Evolutionary conservation across 2,329 filamentous ascomycete species (phyloP), one percentile per base, ranked within the genome.

Genomic region (Phaeosphaeriaceae sp.): DNA sequence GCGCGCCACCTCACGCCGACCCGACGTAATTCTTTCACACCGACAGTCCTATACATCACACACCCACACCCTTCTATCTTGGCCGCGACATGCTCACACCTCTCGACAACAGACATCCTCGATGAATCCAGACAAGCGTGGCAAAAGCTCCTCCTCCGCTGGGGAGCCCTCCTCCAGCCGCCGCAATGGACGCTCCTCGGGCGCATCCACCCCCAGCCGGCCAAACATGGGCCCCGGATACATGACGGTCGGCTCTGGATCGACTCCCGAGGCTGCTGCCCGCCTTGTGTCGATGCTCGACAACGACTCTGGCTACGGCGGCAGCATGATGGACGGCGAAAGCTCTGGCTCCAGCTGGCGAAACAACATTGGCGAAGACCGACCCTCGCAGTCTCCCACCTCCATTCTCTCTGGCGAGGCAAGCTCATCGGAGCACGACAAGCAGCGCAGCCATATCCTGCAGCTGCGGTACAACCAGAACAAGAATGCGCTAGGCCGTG

Each of bases 381-480:
- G 82, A 61, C 86, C 84, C 42, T 87, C 84, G 21, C 85, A 85
- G 27, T 77, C 79, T 41, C 84, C 85, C 71, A 85, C 85, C 25
- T 81, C 85, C 49, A 79, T 82, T 25, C 70, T 79, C 33, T 72
- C 78, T 33, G 84, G 83, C 66, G 80, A 83, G 49, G 79, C 76
- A 56, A 82, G 75, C 78, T 66, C 67, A 40, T 81, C 82, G 46
- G 88, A 91, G 51, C 82, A 87, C 63, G 89, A 92, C 72, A 85
- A 86, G 69, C 85, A 76, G 86, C 65, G 92, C 40, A 91, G 90
- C 72, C 92, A 96, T 78, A 88, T 97, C 49, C 90, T 96, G 73
- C 95, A 98, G 80, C 85, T 98, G 65, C 92, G 91, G 84, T 97
- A 97, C 80, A 98, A 98, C 78, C 88, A 92, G 71, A 97, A 98